These are phyloP conservation scores for Candida tetrigidarum DNA, from an alignment of 1,139 yeast genomes.

Conservation along the genomic window DNA sequence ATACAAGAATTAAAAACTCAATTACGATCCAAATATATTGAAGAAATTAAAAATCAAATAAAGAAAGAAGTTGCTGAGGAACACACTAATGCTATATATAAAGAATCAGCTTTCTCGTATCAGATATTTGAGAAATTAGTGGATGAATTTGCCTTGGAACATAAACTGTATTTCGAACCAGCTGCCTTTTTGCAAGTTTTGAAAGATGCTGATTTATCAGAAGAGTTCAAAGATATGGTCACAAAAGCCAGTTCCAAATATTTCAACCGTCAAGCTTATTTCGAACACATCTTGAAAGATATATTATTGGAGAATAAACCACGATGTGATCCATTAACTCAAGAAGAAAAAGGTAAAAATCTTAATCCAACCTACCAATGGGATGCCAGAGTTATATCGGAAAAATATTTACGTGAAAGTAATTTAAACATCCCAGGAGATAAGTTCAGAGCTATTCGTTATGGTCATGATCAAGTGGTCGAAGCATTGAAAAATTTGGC, in stretches of 20 bases:
- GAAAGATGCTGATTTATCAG: slow-evolving; percentile 14
- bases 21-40: slow-evolving; percentile 15
- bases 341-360: slow-evolving; percentile 26
- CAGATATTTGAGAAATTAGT: slow-evolving; percentile 26
- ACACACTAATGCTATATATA: slow-evolving; percentile 25
- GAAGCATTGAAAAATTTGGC: slow-evolving; percentile 26
- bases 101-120: slow-evolving; percentile 23
- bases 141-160: slow-evolving; percentile 22
- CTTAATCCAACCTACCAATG: slow-evolving; percentile 23
- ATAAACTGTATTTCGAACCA: slow-evolving; percentile 22
- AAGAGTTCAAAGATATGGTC: slow-evolving; percentile 20
- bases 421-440: slow-evolving; percentile 18
- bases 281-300: slow-evolving; percentile 21
- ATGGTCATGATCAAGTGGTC: slow-evolving; percentile 31
- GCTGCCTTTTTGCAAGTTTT: slow-evolving; percentile 20
- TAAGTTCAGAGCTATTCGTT: slow-evolving; percentile 26
- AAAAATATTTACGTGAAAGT: slow-evolving; percentile 16
- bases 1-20: slow-evolving; percentile 16
- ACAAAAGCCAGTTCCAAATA: slow-evolving; percentile 17
- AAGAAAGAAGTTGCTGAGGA: slow-evolving; percentile 20
- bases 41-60: slow-evolving; percentile 22
- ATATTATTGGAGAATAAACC: slow-evolving; percentile 26
- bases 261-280: slow-evolving; percentile 20
- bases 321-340: slow-evolving; percentile 22
- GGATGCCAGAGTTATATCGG: slow-evolving; percentile 24